Evolutionary conservation across 169 alveolate genomes (phyloP).

Genomic region (Eimeria tenella): DNA sequence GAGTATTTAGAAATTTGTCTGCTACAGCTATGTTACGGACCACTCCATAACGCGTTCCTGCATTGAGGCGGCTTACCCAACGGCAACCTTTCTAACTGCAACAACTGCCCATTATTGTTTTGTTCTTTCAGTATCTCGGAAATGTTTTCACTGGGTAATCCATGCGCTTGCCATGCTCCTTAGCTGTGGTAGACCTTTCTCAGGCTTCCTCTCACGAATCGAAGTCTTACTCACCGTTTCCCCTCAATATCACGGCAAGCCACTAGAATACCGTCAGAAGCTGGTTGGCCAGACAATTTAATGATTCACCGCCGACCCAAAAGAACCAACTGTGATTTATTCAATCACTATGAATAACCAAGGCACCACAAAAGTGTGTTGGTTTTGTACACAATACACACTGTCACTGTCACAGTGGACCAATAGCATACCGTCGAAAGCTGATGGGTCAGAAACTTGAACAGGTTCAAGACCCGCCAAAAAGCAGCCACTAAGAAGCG

Average conservation of each 20-base stretch:
- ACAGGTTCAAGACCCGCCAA: no score
- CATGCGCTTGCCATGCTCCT: slow-evolving; percentile 98
- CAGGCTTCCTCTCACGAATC: slow-evolving; percentile 98
- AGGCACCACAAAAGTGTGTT: slow-evolving; percentile 71
- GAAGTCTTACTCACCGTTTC: slow-evolving; percentile 97
- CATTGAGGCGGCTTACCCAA: no score
- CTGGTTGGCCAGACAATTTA: slow-evolving; percentile 84
- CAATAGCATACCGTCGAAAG: no score
- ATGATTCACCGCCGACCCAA: slow-evolving; percentile 79
- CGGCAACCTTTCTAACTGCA: no score
- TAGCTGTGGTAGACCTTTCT: slow-evolving; percentile 97
- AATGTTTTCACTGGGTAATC: slow-evolving; percentile 88
- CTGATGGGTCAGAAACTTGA: no score
- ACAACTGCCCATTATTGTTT: slow-evolving; percentile 89
- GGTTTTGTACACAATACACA: slow-evolving; percentile 75
- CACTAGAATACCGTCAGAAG: slow-evolving; percentile 95
- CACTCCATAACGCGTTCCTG: no score
- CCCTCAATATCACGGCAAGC: slow-evolving; percentile 96
- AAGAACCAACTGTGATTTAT: slow-evolving; percentile 74
- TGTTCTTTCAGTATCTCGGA: slow-evolving; percentile 95
- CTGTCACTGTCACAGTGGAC: slow-evolving; percentile 54
- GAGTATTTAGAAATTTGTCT: no score
- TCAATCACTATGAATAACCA: slow-evolving; percentile 78
- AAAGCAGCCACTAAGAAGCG: no score
- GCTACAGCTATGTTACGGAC: no score